Conservation (phyloP, 805 yeast species). For the Komagataella pastoris region DNA sequence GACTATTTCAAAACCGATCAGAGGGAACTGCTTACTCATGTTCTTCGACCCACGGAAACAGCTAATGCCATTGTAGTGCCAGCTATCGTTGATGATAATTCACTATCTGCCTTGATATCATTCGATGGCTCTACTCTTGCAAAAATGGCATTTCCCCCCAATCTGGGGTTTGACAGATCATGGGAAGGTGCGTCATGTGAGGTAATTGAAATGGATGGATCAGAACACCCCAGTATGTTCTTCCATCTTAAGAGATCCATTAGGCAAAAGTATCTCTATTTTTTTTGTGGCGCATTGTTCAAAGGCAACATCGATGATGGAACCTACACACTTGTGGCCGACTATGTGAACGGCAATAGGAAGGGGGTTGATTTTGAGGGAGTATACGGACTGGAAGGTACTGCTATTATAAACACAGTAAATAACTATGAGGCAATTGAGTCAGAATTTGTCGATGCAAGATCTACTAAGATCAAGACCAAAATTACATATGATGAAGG, state of each 20-base stretch:
- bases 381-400: constrained; percentile 76
- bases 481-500: constrained; percentile 85
- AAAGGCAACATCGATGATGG: not conserved
- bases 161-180: constrained; percentile 30
- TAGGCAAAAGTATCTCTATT: no score
- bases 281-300: not conserved
- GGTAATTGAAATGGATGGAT: constrained; percentile 44
- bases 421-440: constrained; percentile 28
- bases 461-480: constrained; percentile 34
- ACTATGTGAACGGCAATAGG: not conserved
- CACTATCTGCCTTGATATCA: no score
- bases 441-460: constrained; percentile 10
- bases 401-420: constrained; percentile 62
- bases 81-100: constrained; percentile 29
- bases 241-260: no score
- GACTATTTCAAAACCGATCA: constrained; percentile 34
- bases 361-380: not conserved
- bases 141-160: no score
- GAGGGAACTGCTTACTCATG: constrained; percentile 32
- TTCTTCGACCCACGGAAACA: constrained; percentile 62
- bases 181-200: constrained; percentile 61
- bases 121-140: no score
- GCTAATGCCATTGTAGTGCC: constrained; percentile 66
- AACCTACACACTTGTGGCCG: not conserved
- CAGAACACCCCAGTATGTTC: constrained; percentile 58